Conservation (phyloP, 2,329 filamentous ascomycete genomes). For the Byssoonygena ceratinophila region DNA sequence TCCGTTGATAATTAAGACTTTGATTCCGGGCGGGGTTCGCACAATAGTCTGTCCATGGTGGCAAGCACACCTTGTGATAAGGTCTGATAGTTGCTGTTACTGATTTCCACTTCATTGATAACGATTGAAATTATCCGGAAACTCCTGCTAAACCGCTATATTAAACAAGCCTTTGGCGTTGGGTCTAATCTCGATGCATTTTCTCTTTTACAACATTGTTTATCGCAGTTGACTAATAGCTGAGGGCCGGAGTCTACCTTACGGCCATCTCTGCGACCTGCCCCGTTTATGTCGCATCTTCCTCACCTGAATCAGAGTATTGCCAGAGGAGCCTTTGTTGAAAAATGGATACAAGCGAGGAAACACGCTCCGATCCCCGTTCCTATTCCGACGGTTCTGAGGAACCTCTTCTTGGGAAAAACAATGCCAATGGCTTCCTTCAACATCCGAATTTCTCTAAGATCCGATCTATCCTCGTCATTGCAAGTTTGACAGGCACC, state of each 20-base stretch:
- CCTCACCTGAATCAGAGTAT: background rate
- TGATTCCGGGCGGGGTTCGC: too few species aligned
- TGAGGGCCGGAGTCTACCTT: background rate
- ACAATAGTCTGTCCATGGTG: too few species aligned
- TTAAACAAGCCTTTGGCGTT: too few species aligned
- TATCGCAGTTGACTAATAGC: background rate
- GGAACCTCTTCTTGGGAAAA: conserved; percentile 9
- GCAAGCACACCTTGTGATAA: too few species aligned
- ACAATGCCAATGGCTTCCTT: background rate
- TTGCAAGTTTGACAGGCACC: conserved; percentile 14
- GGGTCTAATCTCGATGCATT: background rate
- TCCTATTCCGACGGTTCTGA: conserved; percentile 1
- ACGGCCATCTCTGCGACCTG: background rate
- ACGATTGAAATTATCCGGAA: too few species aligned
- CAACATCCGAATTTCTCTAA: conserved; percentile 8
- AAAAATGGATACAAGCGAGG: background rate
- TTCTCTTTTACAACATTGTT: background rate
- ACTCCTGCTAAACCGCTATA: too few species aligned
- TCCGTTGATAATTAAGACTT: too few species aligned
- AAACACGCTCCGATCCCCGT: background rate
- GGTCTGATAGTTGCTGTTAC: too few species aligned
- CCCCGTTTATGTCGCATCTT: background rate
- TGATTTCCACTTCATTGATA: too few species aligned
- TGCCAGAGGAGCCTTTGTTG: too few species aligned
- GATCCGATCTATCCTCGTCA: conserved; percentile 9